Conservation (phyloP, 2,329 filamentous ascomycete species). For the Phoma sp. region DNA sequence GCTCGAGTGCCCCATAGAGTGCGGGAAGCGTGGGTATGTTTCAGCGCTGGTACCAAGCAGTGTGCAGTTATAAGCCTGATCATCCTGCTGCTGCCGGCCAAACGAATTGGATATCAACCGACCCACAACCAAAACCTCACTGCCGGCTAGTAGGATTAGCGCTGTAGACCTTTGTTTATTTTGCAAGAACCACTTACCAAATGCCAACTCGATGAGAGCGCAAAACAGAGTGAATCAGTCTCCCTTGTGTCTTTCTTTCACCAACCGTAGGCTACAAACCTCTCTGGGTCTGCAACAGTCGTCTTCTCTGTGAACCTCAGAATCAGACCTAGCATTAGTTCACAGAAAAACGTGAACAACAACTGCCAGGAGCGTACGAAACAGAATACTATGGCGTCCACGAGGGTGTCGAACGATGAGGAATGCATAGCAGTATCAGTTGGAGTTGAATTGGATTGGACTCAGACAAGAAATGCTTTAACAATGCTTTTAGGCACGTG, state of each 20-base stretch:
- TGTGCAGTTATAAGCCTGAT: neutral
- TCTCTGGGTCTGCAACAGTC: neutral
- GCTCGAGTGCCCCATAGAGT: neutral
- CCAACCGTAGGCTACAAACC: conserved; percentile 1
- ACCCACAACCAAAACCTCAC: neutral
- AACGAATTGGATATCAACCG: neutral
- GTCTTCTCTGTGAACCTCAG: conserved; percentile 6
- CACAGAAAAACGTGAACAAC: neutral
- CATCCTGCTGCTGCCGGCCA: neutral
- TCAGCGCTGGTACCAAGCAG: neutral
- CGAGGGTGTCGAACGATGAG: neutral
- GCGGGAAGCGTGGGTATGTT: neutral
- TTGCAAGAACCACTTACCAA: neutral
- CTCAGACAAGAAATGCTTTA: neutral
- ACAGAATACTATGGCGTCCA: conserved; percentile 1
- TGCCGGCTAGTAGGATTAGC: neutral
- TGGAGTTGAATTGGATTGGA: neutral
- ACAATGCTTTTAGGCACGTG: neutral
- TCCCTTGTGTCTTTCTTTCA: neutral
- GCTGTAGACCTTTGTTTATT: no score
- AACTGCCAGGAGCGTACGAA: conserved; percentile 6
- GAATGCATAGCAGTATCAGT: neutral
- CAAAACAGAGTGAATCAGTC: neutral
- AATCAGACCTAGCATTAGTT: conserved; percentile 1
- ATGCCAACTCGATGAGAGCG: no score